These are phyloP conservation scores for Annulohypoxylon maeteangense DNA, from an alignment of 495 filamentous ascomycete genomes.

Conservation along the genomic window DNA sequence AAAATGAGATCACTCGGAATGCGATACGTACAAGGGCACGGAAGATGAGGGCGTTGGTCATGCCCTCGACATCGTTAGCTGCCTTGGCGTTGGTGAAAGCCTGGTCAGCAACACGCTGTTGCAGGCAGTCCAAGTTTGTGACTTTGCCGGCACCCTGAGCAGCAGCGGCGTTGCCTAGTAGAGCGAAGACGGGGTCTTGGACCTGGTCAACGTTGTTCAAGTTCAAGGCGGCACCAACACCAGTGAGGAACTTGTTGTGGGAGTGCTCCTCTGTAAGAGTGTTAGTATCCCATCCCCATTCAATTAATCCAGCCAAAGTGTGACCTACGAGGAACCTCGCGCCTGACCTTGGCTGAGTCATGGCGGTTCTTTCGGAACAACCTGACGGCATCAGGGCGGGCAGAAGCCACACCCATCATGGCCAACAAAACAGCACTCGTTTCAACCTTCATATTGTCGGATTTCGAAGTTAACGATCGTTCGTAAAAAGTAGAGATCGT, in stretches of 20 bases:
- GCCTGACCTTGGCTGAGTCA: constrained; percentile 48
- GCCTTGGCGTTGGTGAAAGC: constrained; percentile 77
- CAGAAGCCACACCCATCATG: constrained; percentile 51
- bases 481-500: constrained; percentile 43
- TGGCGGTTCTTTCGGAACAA: constrained; percentile 46
- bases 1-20: not conserved
- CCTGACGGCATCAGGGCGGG: constrained; percentile 51
- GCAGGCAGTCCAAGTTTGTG: constrained; percentile 69
- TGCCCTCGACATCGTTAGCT: constrained; percentile 65
- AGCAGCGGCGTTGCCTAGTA: constrained; percentile 71
- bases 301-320: not conserved
- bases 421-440: constrained; percentile 51
- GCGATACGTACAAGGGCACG: constrained; percentile 56
- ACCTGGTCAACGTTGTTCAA: constrained; percentile 71
- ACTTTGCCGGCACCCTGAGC: constrained; percentile 66
- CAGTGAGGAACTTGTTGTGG: constrained; percentile 65
- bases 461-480: constrained; percentile 45
- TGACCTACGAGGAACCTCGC: constrained; percentile 63
- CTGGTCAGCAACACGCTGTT: constrained; percentile 74
- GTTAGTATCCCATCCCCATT: constrained; percentile 4
- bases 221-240: constrained; percentile 57
- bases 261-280: constrained; percentile 65
- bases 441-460: constrained; percentile 60
- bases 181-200: constrained; percentile 68
- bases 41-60: constrained; percentile 68